Base-by-base conservation (phyloP, 768 basidiomycete species). In the Suillus decipiens region DNA sequence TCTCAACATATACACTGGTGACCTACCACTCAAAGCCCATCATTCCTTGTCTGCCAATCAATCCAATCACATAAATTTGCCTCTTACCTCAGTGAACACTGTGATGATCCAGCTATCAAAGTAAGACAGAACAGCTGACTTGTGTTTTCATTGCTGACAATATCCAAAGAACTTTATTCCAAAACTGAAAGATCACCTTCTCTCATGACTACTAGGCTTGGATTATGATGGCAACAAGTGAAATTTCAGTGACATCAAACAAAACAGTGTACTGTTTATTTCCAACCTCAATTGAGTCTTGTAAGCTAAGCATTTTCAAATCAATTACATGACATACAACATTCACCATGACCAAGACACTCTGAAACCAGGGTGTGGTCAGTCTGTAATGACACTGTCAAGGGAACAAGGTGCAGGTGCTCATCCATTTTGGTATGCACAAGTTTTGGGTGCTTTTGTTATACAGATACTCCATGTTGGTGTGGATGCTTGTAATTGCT, bases 341-440 rank as follows among this genome's bases (percentile, higher is more conserved):
- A 37, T 72, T 10, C 64, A 59, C 5, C 56, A 61, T 1, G 63
- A 61, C 19, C 61, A 71, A 31, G 72, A 73, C 31, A 61, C 65
- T 6, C 39, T 74, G 34, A 74, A 65, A 14, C 71, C 70, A 0
- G 56, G 66, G 0, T 61, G 58, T 0, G 62, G 71, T 11, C 53
- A 51, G 3, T 47, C 66, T 17, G 43, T 76, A 5, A 73, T 76
- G 72, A 14, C 66, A 0, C 64, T 68, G 1, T 65, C 67, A 1
- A 36, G 33, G 0, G 68, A 71, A 60, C 60, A 70, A 19, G 59
- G 41, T 11, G 15, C 22, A 1, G 43, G 66, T 31, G 15, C 61
- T 3, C 67, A 72, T 51, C 69, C 67, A 2, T 73, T 65, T 42
- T 69, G 69, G 68, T 73, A 75, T 53, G 66, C 69, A 0, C 39